Conservation (phyloP, 2,329 filamentous ascomycete genomes). For the Colletotrichum aenigma region DNA sequence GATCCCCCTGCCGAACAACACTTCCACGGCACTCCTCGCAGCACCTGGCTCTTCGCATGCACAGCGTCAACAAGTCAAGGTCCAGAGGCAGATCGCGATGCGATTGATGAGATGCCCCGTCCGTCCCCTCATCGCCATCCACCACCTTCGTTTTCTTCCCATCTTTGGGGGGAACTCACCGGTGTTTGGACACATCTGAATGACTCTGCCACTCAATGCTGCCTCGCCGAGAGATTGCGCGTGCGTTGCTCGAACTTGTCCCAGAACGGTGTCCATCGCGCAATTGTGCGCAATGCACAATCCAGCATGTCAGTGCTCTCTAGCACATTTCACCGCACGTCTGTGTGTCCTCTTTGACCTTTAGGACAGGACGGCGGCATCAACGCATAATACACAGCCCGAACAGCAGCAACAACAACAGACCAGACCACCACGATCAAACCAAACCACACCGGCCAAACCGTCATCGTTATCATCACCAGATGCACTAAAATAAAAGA, state of each 20-base stretch:
- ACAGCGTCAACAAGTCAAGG: background rate
- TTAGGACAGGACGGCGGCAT: background rate
- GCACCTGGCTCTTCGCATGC: background rate
- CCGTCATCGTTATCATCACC: background rate
- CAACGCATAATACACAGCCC: background rate
- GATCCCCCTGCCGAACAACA: background rate
- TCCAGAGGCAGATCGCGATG: background rate
- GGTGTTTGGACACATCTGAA: slow-evolving; percentile 4
- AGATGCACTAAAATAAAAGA: background rate
- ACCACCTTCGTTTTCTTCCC: background rate
- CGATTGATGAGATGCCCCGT: background rate
- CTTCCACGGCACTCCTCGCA: background rate
- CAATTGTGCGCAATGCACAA: background rate
- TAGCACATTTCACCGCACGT: background rate
- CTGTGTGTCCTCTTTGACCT: background rate
- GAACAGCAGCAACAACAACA: background rate
- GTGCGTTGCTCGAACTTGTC: background rate
- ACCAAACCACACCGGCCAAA: background rate
- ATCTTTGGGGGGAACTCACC: background rate
- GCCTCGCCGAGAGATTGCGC: background rate
- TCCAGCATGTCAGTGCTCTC: background rate
- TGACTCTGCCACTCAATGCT: slow-evolving; percentile 10
- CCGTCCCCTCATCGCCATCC: background rate
- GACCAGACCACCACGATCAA: slow-evolving; percentile 16
- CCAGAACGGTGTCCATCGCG: slow-evolving; percentile 15